phyloP scores from a whole-genome alignment of 1,284 basidiomycete genomes.

The Puccinia coronata region DNA sequence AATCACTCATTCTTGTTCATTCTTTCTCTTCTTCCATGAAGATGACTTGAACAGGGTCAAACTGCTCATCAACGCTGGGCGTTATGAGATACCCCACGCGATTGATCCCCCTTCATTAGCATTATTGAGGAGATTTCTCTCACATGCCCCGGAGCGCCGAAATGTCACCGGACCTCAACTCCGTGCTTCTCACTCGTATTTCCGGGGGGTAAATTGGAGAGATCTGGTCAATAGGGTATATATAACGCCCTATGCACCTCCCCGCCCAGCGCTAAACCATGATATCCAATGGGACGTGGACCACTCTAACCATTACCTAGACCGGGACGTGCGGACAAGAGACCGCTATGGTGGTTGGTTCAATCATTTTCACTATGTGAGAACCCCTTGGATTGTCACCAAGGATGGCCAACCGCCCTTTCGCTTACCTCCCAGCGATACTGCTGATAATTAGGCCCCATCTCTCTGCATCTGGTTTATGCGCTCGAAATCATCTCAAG shows the following conservation, averaged over 20 bases:
- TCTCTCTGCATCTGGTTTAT: no score
- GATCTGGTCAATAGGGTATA: background rate
- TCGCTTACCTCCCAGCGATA: background rate
- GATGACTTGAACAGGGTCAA: background rate
- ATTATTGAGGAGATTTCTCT: background rate
- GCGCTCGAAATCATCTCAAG: no score
- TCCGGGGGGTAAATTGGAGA: background rate
- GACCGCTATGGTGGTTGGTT: background rate
- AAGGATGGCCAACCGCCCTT: background rate
- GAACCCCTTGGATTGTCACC: background rate
- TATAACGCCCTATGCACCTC: conserved; percentile 7
- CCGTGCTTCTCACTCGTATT: background rate
- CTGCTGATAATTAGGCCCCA: no score
- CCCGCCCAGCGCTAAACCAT: background rate
- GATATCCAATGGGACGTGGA: background rate
- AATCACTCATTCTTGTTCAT: background rate
- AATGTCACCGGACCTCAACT: background rate
- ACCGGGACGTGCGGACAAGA: background rate
- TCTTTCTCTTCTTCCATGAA: background rate
- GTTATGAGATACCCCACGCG: background rate
- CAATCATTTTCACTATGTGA: background rate
- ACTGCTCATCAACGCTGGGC: background rate
- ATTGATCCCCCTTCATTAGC: background rate
- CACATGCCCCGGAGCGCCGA: background rate
- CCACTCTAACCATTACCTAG: background rate